Evolutionary conservation across 176 grass and related monocot species (phyloP).

Genomic region (Oryza rufipogon): DNA sequence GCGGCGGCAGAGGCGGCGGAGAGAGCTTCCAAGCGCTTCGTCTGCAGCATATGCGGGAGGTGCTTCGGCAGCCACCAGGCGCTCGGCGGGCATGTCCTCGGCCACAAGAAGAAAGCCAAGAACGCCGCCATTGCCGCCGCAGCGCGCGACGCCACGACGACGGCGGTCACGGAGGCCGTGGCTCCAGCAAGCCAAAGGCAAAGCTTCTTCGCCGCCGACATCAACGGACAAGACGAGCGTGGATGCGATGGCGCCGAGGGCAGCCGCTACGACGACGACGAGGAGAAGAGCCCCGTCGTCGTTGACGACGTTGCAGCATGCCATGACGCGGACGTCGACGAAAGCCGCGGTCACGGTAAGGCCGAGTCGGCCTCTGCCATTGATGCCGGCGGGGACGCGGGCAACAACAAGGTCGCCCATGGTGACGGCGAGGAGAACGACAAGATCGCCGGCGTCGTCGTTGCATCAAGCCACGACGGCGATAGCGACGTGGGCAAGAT

Average conservation of each 20-base stretch:
- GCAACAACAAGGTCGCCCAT: neutral
- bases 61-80: conserved; percentile 31
- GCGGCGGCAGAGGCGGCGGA: neutral
- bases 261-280: neutral
- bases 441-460: neutral
- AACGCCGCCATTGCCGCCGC: neutral
- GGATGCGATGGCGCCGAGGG: neutral
- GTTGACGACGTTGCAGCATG: neutral
- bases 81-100: conserved; percentile 37
- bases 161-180: neutral
- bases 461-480: neutral
- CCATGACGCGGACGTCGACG: neutral
- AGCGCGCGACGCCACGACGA: neutral
- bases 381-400: neutral
- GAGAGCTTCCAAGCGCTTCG: neutral
- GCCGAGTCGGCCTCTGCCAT: neutral
- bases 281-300: neutral
- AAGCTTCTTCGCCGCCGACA: neutral
- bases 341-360: neutral
- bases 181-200: neutral
- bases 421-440: neutral
- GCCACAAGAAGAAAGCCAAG: conserved; percentile 44
- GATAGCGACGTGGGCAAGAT: neutral
- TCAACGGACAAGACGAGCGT: neutral
- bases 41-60: conserved; percentile 22